Base-by-base conservation (phyloP, 148 eudicot species). In the Rhododendron griersonianum region DNA sequence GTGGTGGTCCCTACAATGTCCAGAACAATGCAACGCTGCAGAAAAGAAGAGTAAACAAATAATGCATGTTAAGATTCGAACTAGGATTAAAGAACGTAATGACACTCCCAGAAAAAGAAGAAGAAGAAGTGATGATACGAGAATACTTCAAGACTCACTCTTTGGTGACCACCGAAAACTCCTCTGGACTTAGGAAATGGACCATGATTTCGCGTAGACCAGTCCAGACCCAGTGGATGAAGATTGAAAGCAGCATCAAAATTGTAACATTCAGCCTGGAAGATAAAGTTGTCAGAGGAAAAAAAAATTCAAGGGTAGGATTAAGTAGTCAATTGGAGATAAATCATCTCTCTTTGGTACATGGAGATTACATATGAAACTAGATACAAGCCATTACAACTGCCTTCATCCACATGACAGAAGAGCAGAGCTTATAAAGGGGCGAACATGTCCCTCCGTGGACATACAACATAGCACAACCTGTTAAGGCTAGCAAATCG, bases 1-100 rank as follows among this genome's bases (percentile, higher is more conserved):
- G 99, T 97, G 5, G 98, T 94, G 59, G 99, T 97, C 86, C 99
- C 99, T 91, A 95, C 98, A 91, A 95, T 97, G 92, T 97, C 99
- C 71, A 97, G 96, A 81, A 97, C 98, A 89, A 97, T 91, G 91
- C 98, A 95, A 13, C 94, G 92, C 99, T 97, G 94, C 91, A 90
- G 11, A 25, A 82, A 48, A 82, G 82, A 11, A 73, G 15, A 25
- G 39, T 15, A 8, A 7, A 61, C 44, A n/a, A 82, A 23, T 18
- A 14, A 3, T 33, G 71, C 10, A 45, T 41, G 25, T 44, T 15
- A 83, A 19, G 28, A 47, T 15, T 44, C 57, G 57, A 83, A 67
- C 47, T 1, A 21, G 41, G 4, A 69, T 33, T 28, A 47, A 71
- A 83, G 78, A n/a, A 30, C 3, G 7, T 4, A 30, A 9, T 4